phyloP scores from a whole-genome alignment of 495 filamentous ascomycete species.

The Aspergillus sclerotiicarbonarius region DNA sequence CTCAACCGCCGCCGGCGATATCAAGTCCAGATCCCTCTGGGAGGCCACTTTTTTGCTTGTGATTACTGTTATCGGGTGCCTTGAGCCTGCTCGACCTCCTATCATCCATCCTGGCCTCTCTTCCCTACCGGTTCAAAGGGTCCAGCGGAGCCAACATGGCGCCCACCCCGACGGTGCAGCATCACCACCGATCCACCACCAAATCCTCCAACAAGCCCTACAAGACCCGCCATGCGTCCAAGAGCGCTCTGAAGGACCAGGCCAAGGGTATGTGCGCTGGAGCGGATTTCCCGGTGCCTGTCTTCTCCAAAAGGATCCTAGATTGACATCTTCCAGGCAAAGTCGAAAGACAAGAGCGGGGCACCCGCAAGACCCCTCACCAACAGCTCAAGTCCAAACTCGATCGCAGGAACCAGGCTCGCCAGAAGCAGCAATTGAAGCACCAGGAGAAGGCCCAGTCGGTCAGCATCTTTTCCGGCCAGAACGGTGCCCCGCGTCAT shows the following conservation, averaged over 20 bases:
- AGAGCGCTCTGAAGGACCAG: slow-evolving; percentile 75
- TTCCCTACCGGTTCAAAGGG: slow-evolving; percentile 89
- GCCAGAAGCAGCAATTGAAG: slow-evolving; percentile 79
- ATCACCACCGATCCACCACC: slow-evolving; percentile 89
- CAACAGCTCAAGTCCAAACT: slow-evolving; percentile 97
- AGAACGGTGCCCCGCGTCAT: slow-evolving; percentile 81
- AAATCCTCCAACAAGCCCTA: slow-evolving; percentile 83
- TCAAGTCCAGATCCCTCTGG: not conserved
- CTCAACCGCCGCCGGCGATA: slow-evolving; percentile 10
- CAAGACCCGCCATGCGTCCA: slow-evolving; percentile 88
- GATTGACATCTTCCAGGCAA: slow-evolving; percentile 49
- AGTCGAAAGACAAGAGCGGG: slow-evolving; percentile 55
- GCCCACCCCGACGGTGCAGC: slow-evolving; percentile 60
- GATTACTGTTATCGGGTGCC: not conserved
- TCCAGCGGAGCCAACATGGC: slow-evolving; percentile 58
- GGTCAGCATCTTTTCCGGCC: slow-evolving; percentile 75
- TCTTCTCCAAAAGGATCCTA: not conserved
- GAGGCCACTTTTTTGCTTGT: slow-evolving; percentile 2
- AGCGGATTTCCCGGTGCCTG: not conserved
- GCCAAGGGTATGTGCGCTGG: slow-evolving; percentile 63
- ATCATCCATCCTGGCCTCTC: slow-evolving; percentile 46
- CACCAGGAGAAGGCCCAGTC: slow-evolving; percentile 74
- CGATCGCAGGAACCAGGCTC: slow-evolving; percentile 88
- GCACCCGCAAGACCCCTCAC: slow-evolving; percentile 80
- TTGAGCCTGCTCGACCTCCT: not conserved